Evolutionary conservation across 1,284 basidiomycete genomes (phyloP), one percentile per base, ranked within the genome.

Genomic region (Microbotryomycetes sp.): DNA sequence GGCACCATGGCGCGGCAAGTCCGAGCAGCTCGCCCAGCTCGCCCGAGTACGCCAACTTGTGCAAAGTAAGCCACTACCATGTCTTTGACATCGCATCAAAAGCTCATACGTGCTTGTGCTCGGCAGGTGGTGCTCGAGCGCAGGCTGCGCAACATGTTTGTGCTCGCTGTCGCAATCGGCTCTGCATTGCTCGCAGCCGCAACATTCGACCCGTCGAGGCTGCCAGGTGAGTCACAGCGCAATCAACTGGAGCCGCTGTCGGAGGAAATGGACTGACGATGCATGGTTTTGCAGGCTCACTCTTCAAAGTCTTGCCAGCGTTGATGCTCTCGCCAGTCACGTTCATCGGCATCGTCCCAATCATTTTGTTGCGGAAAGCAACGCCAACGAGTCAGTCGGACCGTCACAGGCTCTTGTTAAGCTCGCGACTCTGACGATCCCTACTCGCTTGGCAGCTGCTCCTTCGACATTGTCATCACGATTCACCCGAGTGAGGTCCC

Each of bases 321-420:
- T 31, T 65, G 35, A 52, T 68, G 35, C 66, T 50, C 45, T 23
- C 64, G 0, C 66, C 63, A 2, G 1, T 71, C 41, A 63, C 58
- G 31, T 64, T 67, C 30, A 9, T 57, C 23, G 68, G 66, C 4
- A 55, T 66, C 4, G 23, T 70, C 1, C 67, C 70, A 3, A 51
- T 71, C 50, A 56, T 71, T 47, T 57, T 71, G 2, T 50, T 66
- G 13, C 59, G 69, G 21, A 70, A 69, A 45, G 60, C 61, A 27
- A 70, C 64, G 16, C 28, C 70, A 21, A 60, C 60, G 4, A 69
- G 70, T 71, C 11, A 2, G 69, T 46, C 11, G 9, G 35, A 30
- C 3, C 7, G 16, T 4, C 5, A 18, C 31, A 21, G 27, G 23
- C 41, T n/a, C 21, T 15, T 24, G 1, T 5, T 16, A 16, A 11